Percentiles rank a stretch among this genome's conserved stretches.
These are phyloP conservation scores for Nannizzia gypsea DNA, from an alignment of 2,329 filamentous ascomycete species.

Conservation along the genomic window DNA sequence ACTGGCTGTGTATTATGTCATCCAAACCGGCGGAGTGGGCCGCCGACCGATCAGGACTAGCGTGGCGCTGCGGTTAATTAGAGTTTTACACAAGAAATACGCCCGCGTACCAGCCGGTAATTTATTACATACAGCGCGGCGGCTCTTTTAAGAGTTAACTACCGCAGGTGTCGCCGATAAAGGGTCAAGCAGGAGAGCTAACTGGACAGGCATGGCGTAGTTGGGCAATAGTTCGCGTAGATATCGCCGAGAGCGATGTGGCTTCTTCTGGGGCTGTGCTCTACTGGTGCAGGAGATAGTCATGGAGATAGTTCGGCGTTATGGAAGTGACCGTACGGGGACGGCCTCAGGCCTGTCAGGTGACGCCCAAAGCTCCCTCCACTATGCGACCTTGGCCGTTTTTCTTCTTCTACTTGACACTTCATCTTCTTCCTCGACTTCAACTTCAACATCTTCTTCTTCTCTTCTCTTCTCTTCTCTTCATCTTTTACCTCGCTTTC, in stretches of 20 bases:
- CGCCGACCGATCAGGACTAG: neutral
- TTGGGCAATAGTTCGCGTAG: no score
- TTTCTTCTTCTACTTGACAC: neutral
- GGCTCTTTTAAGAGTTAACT: neutral
- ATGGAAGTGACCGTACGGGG: neutral
- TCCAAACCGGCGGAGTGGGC: neutral
- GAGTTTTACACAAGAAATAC: neutral
- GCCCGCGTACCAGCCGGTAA: neutral
- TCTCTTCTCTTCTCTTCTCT: neutral
- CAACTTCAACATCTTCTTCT: neutral
- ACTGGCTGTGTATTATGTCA: neutral
- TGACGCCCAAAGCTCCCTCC: neutral
- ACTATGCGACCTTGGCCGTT: neutral
- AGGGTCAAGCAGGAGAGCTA: neutral
- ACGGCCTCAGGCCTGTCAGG: neutral
- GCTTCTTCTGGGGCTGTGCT: neutral
- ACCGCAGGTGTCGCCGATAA: neutral
- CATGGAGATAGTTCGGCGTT: slow-evolving; percentile 1
- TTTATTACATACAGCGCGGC: neutral
- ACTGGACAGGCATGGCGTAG: neutral
- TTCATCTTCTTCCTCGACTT: neutral
- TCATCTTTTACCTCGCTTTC: neutral
- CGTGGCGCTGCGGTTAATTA: neutral
- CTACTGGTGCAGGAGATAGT: neutral
- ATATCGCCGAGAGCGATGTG: neutral